Conservation (phyloP, 2,329 filamentous ascomycete species). For the Ophiosphaerella narmari region DNA sequence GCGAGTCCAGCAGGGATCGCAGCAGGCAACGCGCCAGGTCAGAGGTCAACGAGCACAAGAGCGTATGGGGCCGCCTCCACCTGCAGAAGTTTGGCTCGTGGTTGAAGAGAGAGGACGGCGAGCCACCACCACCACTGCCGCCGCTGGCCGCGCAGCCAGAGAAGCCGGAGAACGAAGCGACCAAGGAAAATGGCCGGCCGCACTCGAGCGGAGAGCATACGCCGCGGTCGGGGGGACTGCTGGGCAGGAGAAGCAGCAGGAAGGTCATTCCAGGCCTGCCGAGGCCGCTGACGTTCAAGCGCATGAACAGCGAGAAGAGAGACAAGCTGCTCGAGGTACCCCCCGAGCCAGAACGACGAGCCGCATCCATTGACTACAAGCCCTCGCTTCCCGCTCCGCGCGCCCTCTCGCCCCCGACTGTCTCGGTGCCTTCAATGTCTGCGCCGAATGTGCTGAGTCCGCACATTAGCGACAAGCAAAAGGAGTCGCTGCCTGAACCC, state of each 20-base stretch:
- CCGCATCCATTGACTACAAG: slow-evolving; percentile 71
- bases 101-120: slow-evolving; percentile 47
- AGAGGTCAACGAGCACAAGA: slow-evolving; percentile 40
- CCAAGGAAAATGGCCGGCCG: slow-evolving; percentile 42
- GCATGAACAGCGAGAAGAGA: slow-evolving; percentile 80
- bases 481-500: slow-evolving; percentile 22
- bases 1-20: slow-evolving; percentile 32
- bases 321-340: slow-evolving; percentile 71
- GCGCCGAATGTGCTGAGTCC: slow-evolving; percentile 46
- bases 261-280: slow-evolving; percentile 80
- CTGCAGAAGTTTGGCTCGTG: slow-evolving; percentile 49
- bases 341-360: slow-evolving; percentile 67
- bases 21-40: slow-evolving; percentile 42
- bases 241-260: slow-evolving; percentile 45
- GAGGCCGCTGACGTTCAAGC: slow-evolving; percentile 76
- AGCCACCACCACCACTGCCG: slow-evolving; percentile 11
- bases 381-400: slow-evolving; percentile 63
- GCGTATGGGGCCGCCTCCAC: slow-evolving; percentile 44
- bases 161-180: slow-evolving; percentile 5
- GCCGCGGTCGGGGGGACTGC: slow-evolving; percentile 18
- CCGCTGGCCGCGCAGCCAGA: background rate
- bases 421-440: slow-evolving; percentile 46
- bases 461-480: slow-evolving; percentile 29
- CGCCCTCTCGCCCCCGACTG: slow-evolving; percentile 47
- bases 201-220: slow-evolving; percentile 38